Evolutionary conservation across 169 alveolate genomes (phyloP).

Genomic region (Eimeria praecox): DNA sequence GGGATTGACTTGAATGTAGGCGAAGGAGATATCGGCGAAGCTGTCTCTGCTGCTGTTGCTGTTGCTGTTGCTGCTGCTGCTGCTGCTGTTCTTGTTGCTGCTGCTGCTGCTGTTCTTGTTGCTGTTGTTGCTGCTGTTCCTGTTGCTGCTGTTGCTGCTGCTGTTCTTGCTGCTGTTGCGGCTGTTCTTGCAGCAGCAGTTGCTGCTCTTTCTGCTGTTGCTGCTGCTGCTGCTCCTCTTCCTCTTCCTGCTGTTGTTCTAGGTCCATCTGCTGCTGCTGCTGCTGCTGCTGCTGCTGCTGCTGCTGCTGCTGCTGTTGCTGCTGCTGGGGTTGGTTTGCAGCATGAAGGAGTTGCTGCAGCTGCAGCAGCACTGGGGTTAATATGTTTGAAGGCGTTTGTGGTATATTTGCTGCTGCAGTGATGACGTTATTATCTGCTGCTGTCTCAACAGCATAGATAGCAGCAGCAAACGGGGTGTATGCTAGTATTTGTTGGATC

Average conservation of each 20-base stretch:
- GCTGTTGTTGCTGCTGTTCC: not conserved
- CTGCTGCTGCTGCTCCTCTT: not conserved
- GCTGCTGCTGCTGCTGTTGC: conserved; percentile 31
- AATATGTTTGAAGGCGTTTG: too few species aligned
- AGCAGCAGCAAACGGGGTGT: not conserved
- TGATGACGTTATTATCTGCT: not conserved
- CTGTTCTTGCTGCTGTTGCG: not conserved
- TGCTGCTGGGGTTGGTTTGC: conserved; percentile 8
- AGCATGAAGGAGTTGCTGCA: conserved; percentile 57
- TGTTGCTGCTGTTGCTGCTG: not conserved
- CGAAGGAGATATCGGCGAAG: too few species aligned
- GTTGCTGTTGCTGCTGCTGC: not conserved
- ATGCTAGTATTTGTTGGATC: not conserved
- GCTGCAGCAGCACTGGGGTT: too few species aligned
- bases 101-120: not conserved
- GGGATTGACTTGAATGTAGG: too few species aligned
- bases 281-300: conserved; percentile 31
- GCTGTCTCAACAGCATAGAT: not conserved
- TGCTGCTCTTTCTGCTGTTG: not conserved
- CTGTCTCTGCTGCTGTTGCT: not conserved
- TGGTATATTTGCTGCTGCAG: not conserved
- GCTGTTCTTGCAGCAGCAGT: not conserved
- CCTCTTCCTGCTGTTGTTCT: not conserved
- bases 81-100: not conserved
- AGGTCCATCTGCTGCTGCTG: too few species aligned